These are phyloP conservation scores for Fusarium hostae DNA, from an alignment of 2,329 filamentous ascomycete species.

Conservation along the genomic window DNA sequence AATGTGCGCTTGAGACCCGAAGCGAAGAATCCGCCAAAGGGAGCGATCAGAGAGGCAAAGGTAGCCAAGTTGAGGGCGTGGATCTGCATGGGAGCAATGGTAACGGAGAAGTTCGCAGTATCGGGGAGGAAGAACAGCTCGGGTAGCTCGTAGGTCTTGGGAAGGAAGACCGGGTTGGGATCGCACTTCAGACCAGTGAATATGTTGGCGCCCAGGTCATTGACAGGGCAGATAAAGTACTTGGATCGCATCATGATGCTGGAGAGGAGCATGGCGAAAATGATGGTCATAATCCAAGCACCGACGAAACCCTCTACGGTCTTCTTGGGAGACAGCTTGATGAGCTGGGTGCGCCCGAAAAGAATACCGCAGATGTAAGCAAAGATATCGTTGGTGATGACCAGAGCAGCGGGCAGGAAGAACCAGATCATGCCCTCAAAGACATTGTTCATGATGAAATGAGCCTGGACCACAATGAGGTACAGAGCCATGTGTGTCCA, in stretches of 20 bases:
- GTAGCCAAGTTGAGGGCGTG: conserved; percentile 91
- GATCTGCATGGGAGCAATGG: conserved; percentile 88
- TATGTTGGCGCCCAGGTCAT: conserved; percentile 92
- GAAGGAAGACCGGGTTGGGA: conserved; percentile 90
- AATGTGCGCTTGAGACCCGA: conserved; percentile 98
- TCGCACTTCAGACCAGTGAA: conserved; percentile 90
- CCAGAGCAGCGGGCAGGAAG: conserved; percentile 91
- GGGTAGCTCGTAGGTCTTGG: conserved; percentile 78
- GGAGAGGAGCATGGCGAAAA: conserved; percentile 84
- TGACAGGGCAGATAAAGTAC: conserved; percentile 98
- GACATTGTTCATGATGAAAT: conserved; percentile 99
- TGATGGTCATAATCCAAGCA: conserved; percentile 93
- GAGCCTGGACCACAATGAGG: conserved; percentile 95
- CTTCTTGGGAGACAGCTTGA: conserved; percentile 98
- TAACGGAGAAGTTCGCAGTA: conserved; percentile 70
- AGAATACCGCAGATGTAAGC: conserved; percentile 98
- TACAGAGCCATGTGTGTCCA: conserved; percentile 99
- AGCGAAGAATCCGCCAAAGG: conserved; percentile 98
- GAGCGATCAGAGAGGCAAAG: conserved; percentile 95
- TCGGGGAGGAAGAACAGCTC: conserved; percentile 77
- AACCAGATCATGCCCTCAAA: conserved; percentile 99
- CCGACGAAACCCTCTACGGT: conserved; percentile 97
- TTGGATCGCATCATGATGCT: conserved; percentile 89
- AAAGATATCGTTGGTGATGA: conserved; percentile 99
- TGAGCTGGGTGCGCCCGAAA: conserved; percentile 94